Evolutionary conservation across 257 asterid species (phyloP).

Genomic region (Salvia rosmarinus): DNA sequence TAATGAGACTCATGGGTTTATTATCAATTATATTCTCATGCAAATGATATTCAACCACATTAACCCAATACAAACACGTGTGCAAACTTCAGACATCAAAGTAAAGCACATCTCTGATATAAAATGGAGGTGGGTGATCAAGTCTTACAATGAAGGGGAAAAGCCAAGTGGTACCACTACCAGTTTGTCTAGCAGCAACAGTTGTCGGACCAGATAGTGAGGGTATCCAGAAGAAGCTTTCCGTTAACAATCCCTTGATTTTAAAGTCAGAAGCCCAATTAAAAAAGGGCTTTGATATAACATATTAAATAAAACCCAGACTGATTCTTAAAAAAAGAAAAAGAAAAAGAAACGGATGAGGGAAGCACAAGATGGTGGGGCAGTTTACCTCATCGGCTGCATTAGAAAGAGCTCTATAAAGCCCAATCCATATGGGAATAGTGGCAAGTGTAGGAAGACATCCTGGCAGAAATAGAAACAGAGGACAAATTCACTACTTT

Average conservation of each 20-base stretch:
- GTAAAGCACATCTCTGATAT: slow-evolving; percentile 5
- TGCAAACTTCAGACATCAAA: not conserved
- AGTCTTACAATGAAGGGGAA: slow-evolving; percentile 88
- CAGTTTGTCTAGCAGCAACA: slow-evolving; percentile 86
- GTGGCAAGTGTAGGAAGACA: slow-evolving; percentile 99
- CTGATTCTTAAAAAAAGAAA: not conserved
- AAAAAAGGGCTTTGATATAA: slow-evolving; percentile 19
- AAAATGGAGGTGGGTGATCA: slow-evolving; percentile 32
- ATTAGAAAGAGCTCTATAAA: slow-evolving; percentile 96
- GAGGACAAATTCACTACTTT: slow-evolving; percentile 17
- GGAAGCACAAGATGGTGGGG: slow-evolving; percentile 4
- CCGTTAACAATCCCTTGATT: slow-evolving; percentile 86
- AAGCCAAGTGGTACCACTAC: slow-evolving; percentile 94
- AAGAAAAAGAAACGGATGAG: slow-evolving; percentile 10
- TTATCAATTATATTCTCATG: not conserved
- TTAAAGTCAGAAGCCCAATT: slow-evolving; percentile 27
- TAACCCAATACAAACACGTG: slow-evolving; percentile 10
- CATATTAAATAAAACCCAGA: not conserved
- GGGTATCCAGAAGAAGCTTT: slow-evolving; percentile 99
- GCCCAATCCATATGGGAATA: slow-evolving; percentile 99
- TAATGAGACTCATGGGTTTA: not conserved
- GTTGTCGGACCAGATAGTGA: slow-evolving; percentile 96
- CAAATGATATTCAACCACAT: not conserved
- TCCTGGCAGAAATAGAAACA: slow-evolving; percentile 50
- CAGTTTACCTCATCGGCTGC: slow-evolving; percentile 90